Percentiles rank a stretch among this genome's conserved stretches.
These are phyloP conservation scores for Nemophila menziesii DNA, from an alignment of 257 asterid genomes.

Conservation along the genomic window DNA sequence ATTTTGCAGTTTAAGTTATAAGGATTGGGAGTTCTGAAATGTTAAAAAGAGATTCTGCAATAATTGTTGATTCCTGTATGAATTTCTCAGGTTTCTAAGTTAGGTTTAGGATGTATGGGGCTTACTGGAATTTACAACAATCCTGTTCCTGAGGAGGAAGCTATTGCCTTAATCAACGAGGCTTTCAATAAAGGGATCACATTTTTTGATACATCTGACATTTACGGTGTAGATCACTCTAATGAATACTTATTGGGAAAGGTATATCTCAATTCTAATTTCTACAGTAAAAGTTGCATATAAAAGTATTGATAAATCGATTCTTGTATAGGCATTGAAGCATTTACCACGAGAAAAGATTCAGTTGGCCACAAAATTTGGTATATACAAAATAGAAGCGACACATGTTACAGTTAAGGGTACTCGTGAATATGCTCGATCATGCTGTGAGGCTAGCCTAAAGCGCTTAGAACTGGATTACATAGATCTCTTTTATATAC, in stretches of 20 bases:
- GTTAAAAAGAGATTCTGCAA: background rate
- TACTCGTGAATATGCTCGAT: slow-evolving; percentile 42
- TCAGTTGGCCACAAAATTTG: slow-evolving; percentile 57
- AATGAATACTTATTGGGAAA: slow-evolving; percentile 39
- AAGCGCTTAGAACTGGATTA: slow-evolving; percentile 45
- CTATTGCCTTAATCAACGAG: slow-evolving; percentile 34
- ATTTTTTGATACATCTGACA: slow-evolving; percentile 34
- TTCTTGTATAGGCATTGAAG: slow-evolving; percentile 39
- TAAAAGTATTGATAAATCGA: background rate
- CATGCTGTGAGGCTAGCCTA: slow-evolving; percentile 58
- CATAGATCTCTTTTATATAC: slow-evolving; percentile 51
- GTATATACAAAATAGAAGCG: slow-evolving; percentile 22
- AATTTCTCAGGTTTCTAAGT: slow-evolving; percentile 31
- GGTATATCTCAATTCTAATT: slow-evolving; percentile 13
- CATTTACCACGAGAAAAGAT: slow-evolving; percentile 47
- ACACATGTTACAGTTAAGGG: slow-evolving; percentile 35
- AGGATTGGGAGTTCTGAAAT: background rate
- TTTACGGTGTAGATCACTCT: slow-evolving; percentile 30
- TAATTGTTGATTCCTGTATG: background rate
- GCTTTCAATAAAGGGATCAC: slow-evolving; percentile 37
- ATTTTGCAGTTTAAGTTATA: too few relatives aligned
- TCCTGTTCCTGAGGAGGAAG: slow-evolving; percentile 40
- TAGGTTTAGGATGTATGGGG: slow-evolving; percentile 63
- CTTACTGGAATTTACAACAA: slow-evolving; percentile 35
- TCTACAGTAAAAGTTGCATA: background rate